phyloP scores from a whole-genome alignment of 345 rosid genomes.

The Camelina laxa region DNA sequence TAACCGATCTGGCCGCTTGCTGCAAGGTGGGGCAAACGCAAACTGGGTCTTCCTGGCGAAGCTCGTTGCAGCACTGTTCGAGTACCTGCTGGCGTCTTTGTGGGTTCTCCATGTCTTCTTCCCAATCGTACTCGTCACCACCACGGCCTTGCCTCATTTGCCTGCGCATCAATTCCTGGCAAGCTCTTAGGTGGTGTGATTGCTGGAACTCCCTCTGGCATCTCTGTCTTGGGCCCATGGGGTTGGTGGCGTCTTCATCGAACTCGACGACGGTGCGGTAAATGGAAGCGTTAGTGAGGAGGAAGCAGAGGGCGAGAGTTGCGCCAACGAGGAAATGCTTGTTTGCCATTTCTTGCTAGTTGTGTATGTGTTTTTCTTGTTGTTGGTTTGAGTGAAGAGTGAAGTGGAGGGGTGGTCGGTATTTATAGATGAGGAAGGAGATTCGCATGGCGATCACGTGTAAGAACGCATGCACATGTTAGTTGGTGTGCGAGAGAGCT shows the following conservation, averaged over 20 bases:
- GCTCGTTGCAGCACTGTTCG: constrained; percentile 27
- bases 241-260: constrained; percentile 24
- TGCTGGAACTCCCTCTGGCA: constrained; percentile 19
- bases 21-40: constrained; percentile 29
- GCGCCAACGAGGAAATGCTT: constrained; percentile 36
- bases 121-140: constrained; percentile 22
- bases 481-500: background rate
- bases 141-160: background rate
- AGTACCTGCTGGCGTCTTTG: background rate
- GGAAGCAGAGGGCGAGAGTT: constrained; percentile 32
- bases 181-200: background rate
- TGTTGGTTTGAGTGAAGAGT: constrained; percentile 1
- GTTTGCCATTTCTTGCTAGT: constrained; percentile 41
- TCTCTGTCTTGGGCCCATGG: background rate
- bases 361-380: background rate
- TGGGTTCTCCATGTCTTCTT: background rate
- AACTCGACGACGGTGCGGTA: constrained; percentile 42
- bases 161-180: background rate
- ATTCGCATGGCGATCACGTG: constrained; percentile 37
- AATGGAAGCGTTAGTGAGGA: constrained; percentile 44
- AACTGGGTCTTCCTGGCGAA: background rate
- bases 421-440: constrained; percentile 2
- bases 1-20: background rate
- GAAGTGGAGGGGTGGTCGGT: constrained; percentile 1
- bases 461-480: constrained; percentile 7